Base-by-base conservation (phyloP, 352 stramenopile genomes). In the Chrysophaeum taylorii region DNA sequence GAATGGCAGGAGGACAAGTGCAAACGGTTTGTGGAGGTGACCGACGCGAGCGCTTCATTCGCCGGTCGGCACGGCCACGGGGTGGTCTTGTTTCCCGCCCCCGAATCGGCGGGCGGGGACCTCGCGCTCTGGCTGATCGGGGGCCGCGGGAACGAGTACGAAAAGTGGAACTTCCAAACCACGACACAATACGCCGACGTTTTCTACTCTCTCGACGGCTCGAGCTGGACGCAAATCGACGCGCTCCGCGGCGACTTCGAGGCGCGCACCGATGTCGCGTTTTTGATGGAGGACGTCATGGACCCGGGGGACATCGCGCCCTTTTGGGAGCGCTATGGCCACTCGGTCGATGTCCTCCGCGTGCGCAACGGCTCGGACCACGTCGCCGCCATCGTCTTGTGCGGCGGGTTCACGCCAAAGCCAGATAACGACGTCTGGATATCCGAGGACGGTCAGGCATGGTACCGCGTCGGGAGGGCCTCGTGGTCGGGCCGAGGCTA, bases 391-490 rank as follows among this genome's bases (percentile, higher is more conserved):
- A 75, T 79, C 67, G 31, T 79, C 9, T 50, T 74, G 15, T 21
- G 64, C 15, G 74, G 74, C 9, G 74, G 74, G 4, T 79, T 75
- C 68, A 79, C 74, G 29, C 74, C 74, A n/a, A 50, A 73, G 45
- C 66, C 74, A 15, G 70, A 77, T 68, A 75, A 77, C 37, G 74
- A 79, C 54, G 57, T 73, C 27, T 79, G 74, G 74, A 36, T 77
- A 4, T 77, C 74, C 21, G 29, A 69, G 60, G 70, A 79, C 67
- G 74, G 74, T 36, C 73, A 38, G 61, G 43, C 54, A 39, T 79
- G 69, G 69, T 37, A 14, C 23, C 42, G 9, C 38, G 68, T 57
- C 18, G 74, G 74, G 41, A 45, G 71, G 61, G 74, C 74, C 16
- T 72, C 74, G 25, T 79, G 74, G 74, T 71, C 71, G 12, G 62